These are phyloP conservation scores for Penicillium corylophilum DNA, from an alignment of 2,329 filamentous ascomycete species.

Conservation along the genomic window DNA sequence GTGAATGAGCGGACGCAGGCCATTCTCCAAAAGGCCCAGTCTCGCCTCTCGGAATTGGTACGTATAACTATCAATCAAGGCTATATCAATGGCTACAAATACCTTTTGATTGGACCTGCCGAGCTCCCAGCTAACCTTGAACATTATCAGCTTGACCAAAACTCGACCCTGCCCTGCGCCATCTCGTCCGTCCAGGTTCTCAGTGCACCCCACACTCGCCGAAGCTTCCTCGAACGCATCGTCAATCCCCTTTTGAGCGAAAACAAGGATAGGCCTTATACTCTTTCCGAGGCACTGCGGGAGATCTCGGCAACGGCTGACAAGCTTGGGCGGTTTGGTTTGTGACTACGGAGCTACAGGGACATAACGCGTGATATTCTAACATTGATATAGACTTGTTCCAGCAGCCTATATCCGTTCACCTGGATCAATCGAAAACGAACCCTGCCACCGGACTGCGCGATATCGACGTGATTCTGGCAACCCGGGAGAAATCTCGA, in stretches of 20 bases:
- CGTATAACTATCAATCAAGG: slow-evolving; percentile 14
- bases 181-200: slow-evolving; percentile 83
- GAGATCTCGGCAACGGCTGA: slow-evolving; percentile 69
- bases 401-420: slow-evolving; percentile 76
- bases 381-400: slow-evolving; percentile 68
- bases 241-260: slow-evolving; percentile 74
- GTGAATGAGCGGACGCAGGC: slow-evolving; percentile 58
- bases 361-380: slow-evolving; percentile 6
- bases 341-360: slow-evolving; percentile 19
- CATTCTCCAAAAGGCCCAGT: slow-evolving; percentile 62
- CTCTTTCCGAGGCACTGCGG: slow-evolving; percentile 73
- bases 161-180: slow-evolving; percentile 82
- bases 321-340: slow-evolving; percentile 80
- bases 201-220: slow-evolving; percentile 79
- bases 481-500: slow-evolving; percentile 74
- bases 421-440: slow-evolving; percentile 73
- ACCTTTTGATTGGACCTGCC: neutral
- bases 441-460: slow-evolving; percentile 62
- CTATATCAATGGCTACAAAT: neutral
- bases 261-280: slow-evolving; percentile 67
- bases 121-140: slow-evolving; percentile 15
- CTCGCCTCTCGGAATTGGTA: slow-evolving; percentile 66
- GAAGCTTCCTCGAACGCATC: slow-evolving; percentile 76
- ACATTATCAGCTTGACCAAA: slow-evolving; percentile 65
- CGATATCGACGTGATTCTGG: slow-evolving; percentile 78